phyloP scores from a whole-genome alignment of 768 basidiomycete species.

The Lactarius vividus region DNA sequence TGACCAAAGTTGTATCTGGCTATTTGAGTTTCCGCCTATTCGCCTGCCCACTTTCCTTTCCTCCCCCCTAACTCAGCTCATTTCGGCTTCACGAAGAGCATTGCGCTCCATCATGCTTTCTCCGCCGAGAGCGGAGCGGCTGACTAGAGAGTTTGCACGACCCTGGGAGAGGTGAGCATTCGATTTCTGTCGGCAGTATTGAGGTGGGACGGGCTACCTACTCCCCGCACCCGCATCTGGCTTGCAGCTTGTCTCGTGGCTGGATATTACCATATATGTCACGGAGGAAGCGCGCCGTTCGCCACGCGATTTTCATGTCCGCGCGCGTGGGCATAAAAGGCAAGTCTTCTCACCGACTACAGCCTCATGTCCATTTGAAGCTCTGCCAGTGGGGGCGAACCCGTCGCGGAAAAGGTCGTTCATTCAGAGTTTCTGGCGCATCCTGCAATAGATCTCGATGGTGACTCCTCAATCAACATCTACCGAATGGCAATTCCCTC shows the following conservation, averaged over 20 bases:
- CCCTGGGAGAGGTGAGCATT: not conserved
- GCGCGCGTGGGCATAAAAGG: not conserved
- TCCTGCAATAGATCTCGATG: not conserved
- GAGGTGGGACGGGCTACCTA: not conserved
- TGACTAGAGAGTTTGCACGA: not conserved
- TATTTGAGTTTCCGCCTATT: not conserved
- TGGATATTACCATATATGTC: not conserved
- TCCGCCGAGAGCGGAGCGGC: not conserved
- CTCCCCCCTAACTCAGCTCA: not conserved
- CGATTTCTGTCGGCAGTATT: not conserved
- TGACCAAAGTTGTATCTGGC: slow-evolving; percentile 3
- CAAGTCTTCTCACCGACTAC: slow-evolving; percentile 8
- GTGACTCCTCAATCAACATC: not conserved
- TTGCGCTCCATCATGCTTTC: not conserved
- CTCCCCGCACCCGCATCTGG: not conserved
- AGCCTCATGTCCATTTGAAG: not conserved
- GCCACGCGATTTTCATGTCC: slow-evolving; percentile 4
- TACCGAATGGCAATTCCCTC: not conserved
- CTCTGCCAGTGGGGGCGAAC: not conserved
- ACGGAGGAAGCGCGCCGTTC: not conserved
- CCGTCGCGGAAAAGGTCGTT: not conserved
- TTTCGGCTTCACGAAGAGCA: not conserved
- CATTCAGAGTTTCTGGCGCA: not conserved
- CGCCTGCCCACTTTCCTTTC: not conserved
- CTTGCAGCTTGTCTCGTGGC: not conserved